Conservation (phyloP, 179 eudicot species). For the Heliamphora pulchella region DNA sequence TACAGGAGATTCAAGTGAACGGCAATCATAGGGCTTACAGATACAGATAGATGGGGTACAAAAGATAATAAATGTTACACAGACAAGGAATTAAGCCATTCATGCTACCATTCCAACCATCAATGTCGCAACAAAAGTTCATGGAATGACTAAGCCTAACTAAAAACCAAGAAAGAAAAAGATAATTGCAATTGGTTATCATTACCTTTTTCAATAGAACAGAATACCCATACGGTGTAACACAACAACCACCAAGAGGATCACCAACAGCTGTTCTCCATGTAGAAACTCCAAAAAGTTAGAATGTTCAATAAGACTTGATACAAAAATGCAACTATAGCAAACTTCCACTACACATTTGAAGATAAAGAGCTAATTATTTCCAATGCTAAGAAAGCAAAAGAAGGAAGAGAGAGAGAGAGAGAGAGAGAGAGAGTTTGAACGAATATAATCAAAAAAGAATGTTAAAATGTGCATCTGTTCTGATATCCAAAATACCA, state of each 20-base stretch:
- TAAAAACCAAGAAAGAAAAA: not conserved
- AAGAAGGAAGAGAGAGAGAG: not conserved
- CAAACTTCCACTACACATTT: not conserved
- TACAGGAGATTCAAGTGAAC: not conserved
- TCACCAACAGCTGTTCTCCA: slow-evolving; percentile 66
- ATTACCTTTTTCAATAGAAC: slow-evolving; percentile 76
- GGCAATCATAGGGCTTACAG: not conserved
- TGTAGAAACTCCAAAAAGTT: not conserved
- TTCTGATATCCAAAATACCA: not conserved
- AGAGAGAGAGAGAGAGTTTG: not conserved
- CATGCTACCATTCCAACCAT: not conserved
- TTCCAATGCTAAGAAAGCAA: not conserved
- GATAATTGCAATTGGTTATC: not conserved
- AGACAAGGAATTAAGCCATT: not conserved
- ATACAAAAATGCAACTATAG: not conserved
- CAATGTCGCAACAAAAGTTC: not conserved
- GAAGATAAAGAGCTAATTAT: not conserved
- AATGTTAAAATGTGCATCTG: not conserved
- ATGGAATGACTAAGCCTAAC: not conserved
- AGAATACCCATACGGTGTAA: slow-evolving; percentile 86
- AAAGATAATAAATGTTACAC: not conserved
- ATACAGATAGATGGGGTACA: not conserved
- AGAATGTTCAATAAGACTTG: not conserved
- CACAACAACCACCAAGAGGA: slow-evolving; percentile 96
- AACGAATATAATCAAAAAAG: not conserved